Evolutionary conservation across 2,329 filamentous ascomycete species (phyloP), one percentile per base, ranked within the genome.

Genomic region (Tothia fuscella): DNA sequence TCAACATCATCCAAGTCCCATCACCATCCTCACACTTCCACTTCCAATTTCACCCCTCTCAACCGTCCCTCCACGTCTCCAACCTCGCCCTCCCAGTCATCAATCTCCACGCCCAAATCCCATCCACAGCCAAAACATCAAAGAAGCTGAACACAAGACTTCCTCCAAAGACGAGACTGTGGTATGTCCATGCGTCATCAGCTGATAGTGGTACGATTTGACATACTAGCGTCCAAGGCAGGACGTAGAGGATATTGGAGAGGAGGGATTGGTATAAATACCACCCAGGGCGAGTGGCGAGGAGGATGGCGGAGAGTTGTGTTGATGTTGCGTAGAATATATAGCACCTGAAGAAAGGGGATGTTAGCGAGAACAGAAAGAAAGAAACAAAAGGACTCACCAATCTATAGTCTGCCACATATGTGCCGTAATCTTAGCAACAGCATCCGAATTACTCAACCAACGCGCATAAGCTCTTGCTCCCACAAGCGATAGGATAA

Each of bases 141-240:
- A 74, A 60, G 48, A 83, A 80, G 30, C 72, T 78, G 47, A 82
- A 82, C 0, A 83, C 76, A 33, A 83, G 57, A 47, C 74, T 78
- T 0, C 79, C 79, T 0, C 78, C 78, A 59, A 84, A 83, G 0
- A 83, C 72, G 20, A 80, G 55, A 0, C 70, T 66, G 49, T 82
- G 74, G 52, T 78, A 83, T 0, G 66, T 76, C 80, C 78, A 84
- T 0, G 80, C 78, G 50, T 76, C 70, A 0, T 58, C 57, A 3
- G 63, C 53, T 5, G 68, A 65, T 31, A 59, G 24, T 6, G 47
- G 25, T 2, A 38, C 48, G 1, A 50, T 47, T 30, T 71, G 45
- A 71, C 76, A 57, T 0, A 71, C 76, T 30, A 85, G 72, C 0
- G 80, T 78, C 78, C 80, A 85, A 0, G 79, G 80, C 3, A 86